Evolutionary conservation across 2,329 filamentous ascomycete genomes (phyloP).

Genomic region (Trichoderma breve): DNA sequence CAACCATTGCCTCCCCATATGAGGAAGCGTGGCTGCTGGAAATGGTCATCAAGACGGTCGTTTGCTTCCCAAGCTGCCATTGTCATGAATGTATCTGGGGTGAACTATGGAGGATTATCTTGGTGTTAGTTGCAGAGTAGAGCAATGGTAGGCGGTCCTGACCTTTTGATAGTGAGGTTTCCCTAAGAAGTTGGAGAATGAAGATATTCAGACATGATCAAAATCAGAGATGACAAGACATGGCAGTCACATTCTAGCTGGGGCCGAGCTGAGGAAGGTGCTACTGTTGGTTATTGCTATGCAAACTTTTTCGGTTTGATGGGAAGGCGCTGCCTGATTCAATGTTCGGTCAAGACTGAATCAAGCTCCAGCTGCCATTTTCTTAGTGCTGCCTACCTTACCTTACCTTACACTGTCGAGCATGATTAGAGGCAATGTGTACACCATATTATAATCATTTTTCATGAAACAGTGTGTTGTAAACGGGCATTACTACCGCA

Average conservation of each 20-base stretch:
- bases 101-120: not conserved
- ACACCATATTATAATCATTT: too few species aligned
- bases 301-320: not conserved
- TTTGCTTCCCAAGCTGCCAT: not conserved
- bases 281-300: not conserved
- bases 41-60: not conserved
- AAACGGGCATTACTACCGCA: too few species aligned
- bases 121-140: not conserved
- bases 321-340: not conserved
- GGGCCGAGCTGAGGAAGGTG: not conserved
- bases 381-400: not conserved
- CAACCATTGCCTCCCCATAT: constrained; percentile 65
- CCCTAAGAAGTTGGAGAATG: not conserved
- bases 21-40: constrained; percentile 45
- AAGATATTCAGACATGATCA: not conserved
- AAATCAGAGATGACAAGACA: not conserved
- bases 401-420: not conserved
- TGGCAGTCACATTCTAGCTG: not conserved
- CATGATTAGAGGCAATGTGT: not conserved
- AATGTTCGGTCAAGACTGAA: too few species aligned
- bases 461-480: too few species aligned
- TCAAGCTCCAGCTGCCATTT: not conserved
- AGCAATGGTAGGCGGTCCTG: not conserved
- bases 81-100: not conserved
- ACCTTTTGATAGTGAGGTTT: not conserved